Evolutionary conservation across 345 rosid species (phyloP), one percentile per base, ranked within the genome.

Genomic region (Eucalyptus marginata): DNA sequence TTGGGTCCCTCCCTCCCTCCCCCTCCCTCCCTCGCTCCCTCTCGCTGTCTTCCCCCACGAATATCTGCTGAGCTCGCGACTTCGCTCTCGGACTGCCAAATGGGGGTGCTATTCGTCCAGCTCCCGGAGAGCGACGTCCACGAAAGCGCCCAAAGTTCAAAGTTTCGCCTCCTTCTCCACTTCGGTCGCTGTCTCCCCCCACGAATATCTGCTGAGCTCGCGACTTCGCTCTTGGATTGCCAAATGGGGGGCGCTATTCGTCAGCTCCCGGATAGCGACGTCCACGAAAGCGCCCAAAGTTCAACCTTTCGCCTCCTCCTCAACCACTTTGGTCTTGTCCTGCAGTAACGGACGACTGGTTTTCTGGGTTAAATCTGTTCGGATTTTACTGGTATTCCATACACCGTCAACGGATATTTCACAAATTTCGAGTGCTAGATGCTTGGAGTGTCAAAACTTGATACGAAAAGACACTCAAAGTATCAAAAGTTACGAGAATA

Each of bases 391-490:
- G 10, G 44, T 36, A 15, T 31, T 33, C 44, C 80, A 8, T 22
- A 7, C 54, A 16, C 8, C 20, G 20, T 16, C 54, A 16, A 51
- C 6, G 20, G 20, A 51, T 51, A 51, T 51, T 51, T 51, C 54
- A 6, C 54, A 51, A 51, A 51, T 51, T 17, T 51, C 22, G 4
- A 51, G 54, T 51, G 22, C 8, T n/a, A n/a, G n/a, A n/a, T n/a
- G n/a, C n/a, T n/a, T n/a, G n/a, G 4, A 51, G 54, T 51, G 22
- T 4, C 20, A 16, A 51, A 7, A 16, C 8, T 51, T 16, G 18
- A 0, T 1, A 51, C 1, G 4, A 16, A 51, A 1, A 16, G 3
- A 50, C 1, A 15, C 16, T 50, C 5, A 50, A 50, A 5, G 0
- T 50, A 16, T 0, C 7, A 16, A 50, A 51, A 51, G 0, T 51